Evolutionary conservation across 345 rosid species (phyloP).

Genomic region (Tarenaya hassleriana): DNA sequence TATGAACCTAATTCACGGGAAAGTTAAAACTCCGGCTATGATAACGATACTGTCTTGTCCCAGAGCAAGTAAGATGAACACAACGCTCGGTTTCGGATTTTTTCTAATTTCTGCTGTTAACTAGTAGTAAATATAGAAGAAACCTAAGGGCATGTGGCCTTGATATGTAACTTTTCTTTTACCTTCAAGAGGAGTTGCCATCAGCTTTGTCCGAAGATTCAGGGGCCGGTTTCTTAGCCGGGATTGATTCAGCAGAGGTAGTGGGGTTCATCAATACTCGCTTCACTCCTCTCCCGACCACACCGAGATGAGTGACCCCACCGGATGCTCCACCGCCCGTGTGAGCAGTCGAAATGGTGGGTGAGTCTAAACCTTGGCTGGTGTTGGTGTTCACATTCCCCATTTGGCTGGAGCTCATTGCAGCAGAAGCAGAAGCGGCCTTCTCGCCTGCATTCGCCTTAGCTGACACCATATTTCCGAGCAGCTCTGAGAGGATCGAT

Average conservation of each 20-base stretch:
- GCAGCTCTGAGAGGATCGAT: constrained; percentile 63
- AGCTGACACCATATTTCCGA: constrained; percentile 56
- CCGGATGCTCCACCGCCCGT: constrained; percentile 49
- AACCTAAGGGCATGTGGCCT: too few relatives aligned
- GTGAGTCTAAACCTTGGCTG: too few relatives aligned
- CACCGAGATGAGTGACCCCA: constrained; percentile 76
- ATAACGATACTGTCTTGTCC: too few relatives aligned
- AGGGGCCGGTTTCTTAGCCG: constrained; percentile 49
- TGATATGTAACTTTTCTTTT: too few relatives aligned
- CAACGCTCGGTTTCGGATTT: too few relatives aligned
- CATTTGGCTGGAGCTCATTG: too few relatives aligned
- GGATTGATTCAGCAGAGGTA: constrained; percentile 39
- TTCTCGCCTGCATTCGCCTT: constrained; percentile 40
- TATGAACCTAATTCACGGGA: too few relatives aligned
- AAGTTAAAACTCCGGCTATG: too few relatives aligned
- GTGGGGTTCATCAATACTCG: constrained; percentile 50
- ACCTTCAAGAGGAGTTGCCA: constrained; percentile 26
- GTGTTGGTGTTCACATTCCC: neutral
- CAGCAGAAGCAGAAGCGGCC: constrained; percentile 11
- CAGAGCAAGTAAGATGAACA: too few relatives aligned
- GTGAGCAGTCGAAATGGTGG: constrained; percentile 53
- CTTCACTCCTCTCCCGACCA: constrained; percentile 92
- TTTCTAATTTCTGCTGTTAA: too few relatives aligned
- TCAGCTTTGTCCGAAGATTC: constrained; percentile 47
- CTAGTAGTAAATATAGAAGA: too few relatives aligned